These are phyloP conservation scores for Saxophila tyrrhenica DNA, from an alignment of 495 filamentous ascomycete species.

Conservation along the genomic window DNA sequence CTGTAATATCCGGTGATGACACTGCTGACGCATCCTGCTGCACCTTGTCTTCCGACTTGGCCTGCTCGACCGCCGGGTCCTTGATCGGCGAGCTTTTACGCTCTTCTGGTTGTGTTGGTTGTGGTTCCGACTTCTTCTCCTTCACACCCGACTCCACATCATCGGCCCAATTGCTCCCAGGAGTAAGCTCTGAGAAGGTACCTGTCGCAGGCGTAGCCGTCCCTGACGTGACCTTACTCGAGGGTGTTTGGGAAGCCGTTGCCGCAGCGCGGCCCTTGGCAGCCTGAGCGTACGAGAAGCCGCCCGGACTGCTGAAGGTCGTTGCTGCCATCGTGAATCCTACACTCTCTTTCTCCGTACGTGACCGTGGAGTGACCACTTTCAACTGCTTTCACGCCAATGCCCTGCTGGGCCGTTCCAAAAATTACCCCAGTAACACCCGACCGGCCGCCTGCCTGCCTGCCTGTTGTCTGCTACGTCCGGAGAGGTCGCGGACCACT, in stretches of 20 bases:
- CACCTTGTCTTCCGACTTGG: conserved; percentile 13
- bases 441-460: not conserved
- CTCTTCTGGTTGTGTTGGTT: not conserved
- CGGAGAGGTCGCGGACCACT: conserved; percentile 2
- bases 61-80: conserved; percentile 17
- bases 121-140: conserved; percentile 3
- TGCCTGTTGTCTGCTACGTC: not conserved
- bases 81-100: conserved; percentile 20
- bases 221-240: conserved; percentile 31
- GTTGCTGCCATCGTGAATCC: conserved; percentile 13
- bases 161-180: conserved; percentile 29
- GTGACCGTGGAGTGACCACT: not conserved
- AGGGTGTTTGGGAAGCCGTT: conserved; percentile 13
- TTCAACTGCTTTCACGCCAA: not conserved
- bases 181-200: conserved; percentile 5
- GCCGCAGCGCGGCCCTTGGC: conserved; percentile 58
- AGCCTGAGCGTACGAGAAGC: conserved; percentile 91
- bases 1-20: conserved; percentile 58
- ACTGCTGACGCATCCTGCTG: conserved; percentile 37
- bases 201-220: conserved; percentile 23
- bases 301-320: conserved; percentile 9
- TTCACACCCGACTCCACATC: conserved; percentile 22
- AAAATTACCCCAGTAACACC: conserved; percentile 6
- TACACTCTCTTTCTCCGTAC: not conserved
- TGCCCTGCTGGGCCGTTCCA: not conserved